Base-by-base conservation (phyloP, 352 stramenopile genomes). In the Phytophthora multivora region DNA sequence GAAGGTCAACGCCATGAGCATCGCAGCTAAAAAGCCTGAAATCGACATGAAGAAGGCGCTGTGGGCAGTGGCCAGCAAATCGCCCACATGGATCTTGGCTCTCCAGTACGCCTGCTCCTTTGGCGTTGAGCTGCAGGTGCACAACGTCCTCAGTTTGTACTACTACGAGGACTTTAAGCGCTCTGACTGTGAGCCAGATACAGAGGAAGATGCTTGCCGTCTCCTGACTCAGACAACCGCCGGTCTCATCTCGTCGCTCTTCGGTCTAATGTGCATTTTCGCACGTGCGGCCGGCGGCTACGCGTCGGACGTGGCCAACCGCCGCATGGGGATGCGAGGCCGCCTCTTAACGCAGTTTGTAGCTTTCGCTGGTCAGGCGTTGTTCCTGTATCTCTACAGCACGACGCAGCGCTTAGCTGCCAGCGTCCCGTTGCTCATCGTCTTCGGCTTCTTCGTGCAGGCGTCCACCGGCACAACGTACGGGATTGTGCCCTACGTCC, bases 51-150 rank as follows among this genome's bases (percentile, higher is more conserved):
- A 69, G 19, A 47, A 64, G 10, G 76, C 50, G 26, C 66, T 71
- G 13, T 77, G 57, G 74, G 82, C 47, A n/a, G 92, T 79, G 1
- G 28, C 36, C 5, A 66, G 71, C 21, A 21, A 71, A 16, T 61
- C 78, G 2, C 95, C 94, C 63, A 97, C 89, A 3, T 98, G 93
- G 93, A 77, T 98, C 55, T 69, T 33, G 26, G 90, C 89, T 45
- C 71, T 97, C 60, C 89, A 98, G 63, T 98, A 98, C 51, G 93
- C 86, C 2, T 93, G 83, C 62, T 98, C 88, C 70, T 98, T 98
- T 65, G 95, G 95, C 39, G 83, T 98, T 31, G 94, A 98, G 64
- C 73, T 98, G 4, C 95, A 95, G 41, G 91, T 98, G 51, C 96
- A 98, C 79, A 98, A 98, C 68, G 89, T 93, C 39, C 83, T 96